phyloP scores from a whole-genome alignment of 2,329 filamentous ascomycete species.

The Aureobasidium sp. region DNA sequence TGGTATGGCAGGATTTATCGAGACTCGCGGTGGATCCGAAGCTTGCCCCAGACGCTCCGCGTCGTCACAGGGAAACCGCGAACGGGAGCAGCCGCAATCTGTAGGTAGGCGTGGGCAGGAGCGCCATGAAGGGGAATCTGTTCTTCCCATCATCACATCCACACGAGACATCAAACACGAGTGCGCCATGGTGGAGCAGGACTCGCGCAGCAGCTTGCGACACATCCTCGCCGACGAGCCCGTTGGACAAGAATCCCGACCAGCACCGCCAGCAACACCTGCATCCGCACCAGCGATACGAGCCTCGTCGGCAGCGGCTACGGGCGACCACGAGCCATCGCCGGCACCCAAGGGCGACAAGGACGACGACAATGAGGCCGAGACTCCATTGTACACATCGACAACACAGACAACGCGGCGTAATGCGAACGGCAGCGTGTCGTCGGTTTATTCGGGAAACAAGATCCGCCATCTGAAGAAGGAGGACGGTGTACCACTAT shows the following conservation, averaged over 20 bases:
- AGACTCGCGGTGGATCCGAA: background rate
- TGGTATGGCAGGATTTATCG: background rate
- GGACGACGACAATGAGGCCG: constrained; percentile 16
- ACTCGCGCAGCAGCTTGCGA: constrained; percentile 19
- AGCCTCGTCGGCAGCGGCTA: background rate
- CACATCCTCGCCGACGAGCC: constrained; percentile 26
- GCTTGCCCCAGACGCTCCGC: constrained; percentile 7
- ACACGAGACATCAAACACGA: background rate
- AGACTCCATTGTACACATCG: constrained; percentile 38
- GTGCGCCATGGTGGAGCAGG: constrained; percentile 16
- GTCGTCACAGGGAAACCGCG: background rate
- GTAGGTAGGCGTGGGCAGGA: background rate
- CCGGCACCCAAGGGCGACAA: constrained; percentile 9
- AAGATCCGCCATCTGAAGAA: constrained; percentile 85
- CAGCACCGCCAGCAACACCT: constrained; percentile 18
- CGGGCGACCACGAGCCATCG: background rate
- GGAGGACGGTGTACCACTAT: constrained; percentile 78
- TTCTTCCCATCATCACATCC: background rate
- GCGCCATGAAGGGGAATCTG: background rate
- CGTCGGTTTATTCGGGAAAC: constrained; percentile 60
- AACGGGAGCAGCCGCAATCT: background rate
- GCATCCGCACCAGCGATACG: constrained; percentile 15
- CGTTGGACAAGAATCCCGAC: constrained; percentile 12
- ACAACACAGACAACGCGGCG: constrained; percentile 48
- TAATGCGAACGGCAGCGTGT: constrained; percentile 59